Base-by-base conservation (phyloP, 2,329 filamentous ascomycete genomes). In the Sporothrix dimorphospora region DNA sequence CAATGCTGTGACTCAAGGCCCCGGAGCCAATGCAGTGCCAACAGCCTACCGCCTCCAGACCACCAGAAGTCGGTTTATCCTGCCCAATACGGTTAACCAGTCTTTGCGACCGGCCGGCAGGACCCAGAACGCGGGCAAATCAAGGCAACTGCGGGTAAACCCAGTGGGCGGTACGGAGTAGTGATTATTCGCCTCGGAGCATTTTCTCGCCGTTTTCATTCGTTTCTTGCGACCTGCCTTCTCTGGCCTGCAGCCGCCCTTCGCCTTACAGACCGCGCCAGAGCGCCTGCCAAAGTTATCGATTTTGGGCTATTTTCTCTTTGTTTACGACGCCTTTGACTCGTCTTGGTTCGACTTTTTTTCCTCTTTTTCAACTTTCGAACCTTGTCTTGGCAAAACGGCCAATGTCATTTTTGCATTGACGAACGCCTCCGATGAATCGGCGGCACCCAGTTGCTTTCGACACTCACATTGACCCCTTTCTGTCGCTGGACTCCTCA, bases 71-170 rank as follows among this genome's bases (percentile, higher is more conserved):
- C 70, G 70, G 53, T 47, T 61, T 71, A 21, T 19, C 63, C n/a
- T 71, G 63, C 70, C 63, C 14, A n/a, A 71, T 49, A 11, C 45
- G 24, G 70, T 51, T 68, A 71, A 55, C 11, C 40, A 8, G 8
- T 34, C 63, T 42, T 6, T 66, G 24, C 11, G 14, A 16, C 21
- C 51, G 21, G 34, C 14, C 21, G 6, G 38, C 67, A 57, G 47
- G 6, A 21, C n/a, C 45, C 19, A 55, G 40, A 47, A 42, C 34
- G 16, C 19, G 27, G 59, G 59, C 5, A 63, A 14, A 6, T 40
- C 24, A 21, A 34, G 24, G 59, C 59, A 45, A 42, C 21, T 12
- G 2, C 21, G n/a, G n/a, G 3, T 12, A 45, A 24, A n/a, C n/a
- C n/a, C n/a, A 27, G 19, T 9, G n/a, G 49, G 19, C 12, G 42